Evolutionary conservation across 2,329 filamentous ascomycete genomes (phyloP), one percentile per base, ranked within the genome.

Genomic region (Claviceps cyperi): DNA sequence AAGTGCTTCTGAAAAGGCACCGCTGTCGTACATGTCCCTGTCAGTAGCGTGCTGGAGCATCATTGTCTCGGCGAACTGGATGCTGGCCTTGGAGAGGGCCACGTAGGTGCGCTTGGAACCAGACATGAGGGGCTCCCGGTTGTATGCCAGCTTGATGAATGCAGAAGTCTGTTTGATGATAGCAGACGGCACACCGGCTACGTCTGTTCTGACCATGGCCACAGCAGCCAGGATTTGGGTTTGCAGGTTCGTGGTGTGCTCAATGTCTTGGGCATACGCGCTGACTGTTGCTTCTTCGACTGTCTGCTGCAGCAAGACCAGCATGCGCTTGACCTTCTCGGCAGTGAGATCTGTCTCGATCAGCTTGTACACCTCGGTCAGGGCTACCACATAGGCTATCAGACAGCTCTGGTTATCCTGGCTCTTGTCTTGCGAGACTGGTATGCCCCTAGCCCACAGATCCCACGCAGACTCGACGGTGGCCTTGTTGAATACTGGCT

Each of bases 31-130:
- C 0, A 94, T 78, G 37, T 84, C 79, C n/a, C 69, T 60, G 22
- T 85, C 79, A 0, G 68, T 64, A 0, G 79, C 75, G 54, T 86
- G 80, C 15, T 71, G 66, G 4, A 79, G 65, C 3, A 84, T 69
- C 2, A 87, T 66, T 0, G 67, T 68, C 54, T 84, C 74, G 2
- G 94, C 65, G 44, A 88, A 76, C 2, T 74, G 69, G 75, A 95
- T 92, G 52, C 84, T 81, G 19, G 79, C 78, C 64, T 92, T 94
- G 1, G 90, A 88, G 60, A 97, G 78, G 36, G 92, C 91, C 50
- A 98, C 81, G 61, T 89, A 97, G 0, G 88, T 94, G 6, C 87
- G 84, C 51, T 80, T 80, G 47, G 68, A 60, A 1, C 60, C 46
- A 2, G 48, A 56, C 13, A 69, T 50, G 53, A 64, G 21, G 53